Evolutionary conservation across 345 rosid genomes (phyloP).

Genomic region (Erysimum cheiranthoides): DNA sequence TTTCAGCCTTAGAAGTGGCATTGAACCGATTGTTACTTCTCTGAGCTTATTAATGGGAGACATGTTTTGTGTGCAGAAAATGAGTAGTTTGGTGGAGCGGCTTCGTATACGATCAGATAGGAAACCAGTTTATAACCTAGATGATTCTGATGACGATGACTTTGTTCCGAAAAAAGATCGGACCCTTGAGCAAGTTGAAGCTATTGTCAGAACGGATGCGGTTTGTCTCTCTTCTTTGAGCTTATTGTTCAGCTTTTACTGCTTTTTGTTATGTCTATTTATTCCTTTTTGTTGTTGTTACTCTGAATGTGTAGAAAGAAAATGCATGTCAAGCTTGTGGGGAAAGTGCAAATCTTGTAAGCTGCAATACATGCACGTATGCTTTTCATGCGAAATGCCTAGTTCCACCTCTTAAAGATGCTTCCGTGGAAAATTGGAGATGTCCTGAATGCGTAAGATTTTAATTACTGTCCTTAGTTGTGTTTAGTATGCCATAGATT

Average conservation of each 20-base stretch:
- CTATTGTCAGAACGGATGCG: constrained; percentile 78
- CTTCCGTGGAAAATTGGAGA: constrained; percentile 81
- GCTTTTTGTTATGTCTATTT: not conserved
- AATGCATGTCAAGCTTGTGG: constrained; percentile 94
- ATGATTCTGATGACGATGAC: constrained; percentile 95
- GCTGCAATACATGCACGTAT: constrained; percentile 89
- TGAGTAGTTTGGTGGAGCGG: constrained; percentile 99
- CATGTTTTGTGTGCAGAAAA: constrained; percentile 46
- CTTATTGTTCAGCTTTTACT: constrained; percentile 12
- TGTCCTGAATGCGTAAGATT: constrained; percentile 73
- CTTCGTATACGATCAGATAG: constrained; percentile 86
- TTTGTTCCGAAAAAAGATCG: constrained; percentile 59
- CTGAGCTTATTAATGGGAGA: not conserved
- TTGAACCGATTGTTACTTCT: not conserved
- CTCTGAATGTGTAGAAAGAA: constrained; percentile 42
- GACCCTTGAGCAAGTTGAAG: constrained; percentile 65
- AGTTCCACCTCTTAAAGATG: constrained; percentile 77
- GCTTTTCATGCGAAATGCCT: constrained; percentile 85
- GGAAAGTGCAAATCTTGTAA: constrained; percentile 68
- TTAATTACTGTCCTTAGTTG: not conserved
- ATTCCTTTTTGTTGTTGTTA: not conserved
- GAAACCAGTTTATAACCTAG: constrained; percentile 83
- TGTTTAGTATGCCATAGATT: not conserved
- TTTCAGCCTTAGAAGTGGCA: not conserved
- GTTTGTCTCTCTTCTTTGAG: constrained; percentile 52